Conservation (phyloP, 2,329 filamentous ascomycete genomes). For the Fusarium chuoi region DNA sequence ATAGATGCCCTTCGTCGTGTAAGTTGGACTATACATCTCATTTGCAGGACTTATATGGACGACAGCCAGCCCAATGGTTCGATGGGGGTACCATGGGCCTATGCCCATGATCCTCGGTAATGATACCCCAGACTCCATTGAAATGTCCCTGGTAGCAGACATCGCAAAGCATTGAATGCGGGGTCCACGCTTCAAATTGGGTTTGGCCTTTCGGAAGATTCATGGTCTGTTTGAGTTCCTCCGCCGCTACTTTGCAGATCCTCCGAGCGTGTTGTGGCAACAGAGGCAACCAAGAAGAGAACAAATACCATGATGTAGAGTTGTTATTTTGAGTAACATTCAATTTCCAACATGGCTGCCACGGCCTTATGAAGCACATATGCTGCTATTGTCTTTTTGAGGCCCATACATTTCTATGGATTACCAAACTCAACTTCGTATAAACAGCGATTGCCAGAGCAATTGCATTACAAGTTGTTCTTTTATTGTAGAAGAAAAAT, state of each 20-base stretch:
- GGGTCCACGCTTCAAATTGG: not conserved
- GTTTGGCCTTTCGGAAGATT: not conserved
- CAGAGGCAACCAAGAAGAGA: not conserved
- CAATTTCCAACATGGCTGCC: fast-evolving
- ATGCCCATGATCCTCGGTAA: not conserved
- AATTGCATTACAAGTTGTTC: too few species aligned
- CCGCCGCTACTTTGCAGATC: not conserved
- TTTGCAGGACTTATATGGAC: not conserved
- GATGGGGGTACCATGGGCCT: not conserved
- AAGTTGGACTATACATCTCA: too few species aligned
- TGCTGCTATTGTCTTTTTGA: not conserved
- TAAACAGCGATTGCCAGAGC: fast-evolving
- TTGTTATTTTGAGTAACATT: not conserved
- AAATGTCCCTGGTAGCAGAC: not conserved
- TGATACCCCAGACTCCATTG: not conserved
- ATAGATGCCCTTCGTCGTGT: fast-evolving
- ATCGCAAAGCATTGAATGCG: not conserved
- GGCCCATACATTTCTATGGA: too few species aligned
- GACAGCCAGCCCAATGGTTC: not conserved
- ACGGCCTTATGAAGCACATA: too few species aligned
- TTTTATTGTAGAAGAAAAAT: too few species aligned
- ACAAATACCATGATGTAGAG: fast-evolving
- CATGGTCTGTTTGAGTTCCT: not conserved
- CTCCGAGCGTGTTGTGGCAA: not conserved
- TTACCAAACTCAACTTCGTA: too few species aligned